These are phyloP conservation scores for Vitis hybrid DNA, from an alignment of 177 flowering plant genomes.

Conservation along the genomic window DNA sequence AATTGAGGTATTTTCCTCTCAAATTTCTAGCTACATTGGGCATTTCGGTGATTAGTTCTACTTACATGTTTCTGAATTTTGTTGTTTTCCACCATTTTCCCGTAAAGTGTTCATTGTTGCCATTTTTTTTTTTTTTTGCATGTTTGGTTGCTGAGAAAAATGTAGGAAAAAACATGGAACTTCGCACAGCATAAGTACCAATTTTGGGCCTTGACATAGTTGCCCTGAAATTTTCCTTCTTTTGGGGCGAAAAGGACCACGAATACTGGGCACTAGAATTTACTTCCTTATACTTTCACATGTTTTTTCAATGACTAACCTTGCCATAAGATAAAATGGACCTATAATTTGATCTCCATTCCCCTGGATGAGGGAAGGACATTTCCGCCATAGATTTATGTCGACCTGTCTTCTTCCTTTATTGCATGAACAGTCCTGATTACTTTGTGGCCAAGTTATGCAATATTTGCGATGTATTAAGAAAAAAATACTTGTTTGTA, in stretches of 20 bases:
- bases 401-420: background rate
- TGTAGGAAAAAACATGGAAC: too few relatives aligned
- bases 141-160: too few relatives aligned
- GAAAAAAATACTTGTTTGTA: too few relatives aligned
- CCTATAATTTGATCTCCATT: slow-evolving; percentile 32
- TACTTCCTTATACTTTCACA: too few relatives aligned
- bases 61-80: background rate
- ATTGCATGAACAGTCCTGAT: background rate
- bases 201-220: background rate
- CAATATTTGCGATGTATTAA: background rate
- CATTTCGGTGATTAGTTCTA: background rate
- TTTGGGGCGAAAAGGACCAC: too few relatives aligned
- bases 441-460: slow-evolving; percentile 3
- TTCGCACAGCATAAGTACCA: background rate
- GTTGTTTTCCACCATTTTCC: background rate
- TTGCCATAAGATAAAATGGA: slow-evolving; percentile 34
- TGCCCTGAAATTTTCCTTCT: too few relatives aligned
- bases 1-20: slow-evolving; percentile 53
- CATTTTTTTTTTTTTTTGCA: too few relatives aligned
- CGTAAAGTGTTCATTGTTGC: too few relatives aligned
- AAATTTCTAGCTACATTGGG: background rate
- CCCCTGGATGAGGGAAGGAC: background rate
- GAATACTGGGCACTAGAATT: too few relatives aligned
- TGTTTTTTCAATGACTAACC: too few relatives aligned
- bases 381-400: background rate